Base-by-base conservation (phyloP, 169 alveolate species). In the Plasmodium ovale region DNA sequence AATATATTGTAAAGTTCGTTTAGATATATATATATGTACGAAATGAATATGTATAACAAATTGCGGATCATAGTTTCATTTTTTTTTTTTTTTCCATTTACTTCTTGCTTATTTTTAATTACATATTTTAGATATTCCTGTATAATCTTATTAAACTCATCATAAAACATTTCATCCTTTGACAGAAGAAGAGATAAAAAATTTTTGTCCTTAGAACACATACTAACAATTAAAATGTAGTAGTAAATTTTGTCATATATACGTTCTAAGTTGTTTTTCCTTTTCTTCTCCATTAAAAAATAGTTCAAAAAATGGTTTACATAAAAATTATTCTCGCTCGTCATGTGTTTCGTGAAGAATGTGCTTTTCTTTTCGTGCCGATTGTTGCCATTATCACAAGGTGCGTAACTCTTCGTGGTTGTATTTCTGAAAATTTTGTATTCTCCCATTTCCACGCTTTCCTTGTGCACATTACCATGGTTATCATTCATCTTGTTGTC, bases 151-250 rank as follows among this genome's bases (percentile, higher is more conserved):
- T 77, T 77, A 67, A 60, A 77, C 33, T 77, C 88, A 1, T 49
- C 69, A 54, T 47, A 77, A 68, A 77, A 77, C 33, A 19, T 33
- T 35, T 77, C 88, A 77, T 77, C 23, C 44, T 77, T 64, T 31
- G 88, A 42, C 19, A 77, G 72, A 31, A 77, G 37, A 21, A 77
- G 14, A n/a, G 88, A 49, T 77, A 77, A 25, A 16, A 77, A 60
- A 25, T 77, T 77, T 77, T 67, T 64, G 59, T 77, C 88, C 6
- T 77, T 77, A 56, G 44, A 77, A 25, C 88, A 77, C 74, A 77
- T 77, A 25, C 73, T 62, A 29, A 77, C 88, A 68, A 77, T 62
- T 47, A 77, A 56, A 21, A 77, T 77, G 14, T 77, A 77, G 27
- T 77, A 77, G 39, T 77, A 77, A 29, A 77, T 60, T 62, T 62